These are phyloP conservation scores for Termitomyces eurrhizus DNA, from an alignment of 768 basidiomycete species.

Conservation along the genomic window DNA sequence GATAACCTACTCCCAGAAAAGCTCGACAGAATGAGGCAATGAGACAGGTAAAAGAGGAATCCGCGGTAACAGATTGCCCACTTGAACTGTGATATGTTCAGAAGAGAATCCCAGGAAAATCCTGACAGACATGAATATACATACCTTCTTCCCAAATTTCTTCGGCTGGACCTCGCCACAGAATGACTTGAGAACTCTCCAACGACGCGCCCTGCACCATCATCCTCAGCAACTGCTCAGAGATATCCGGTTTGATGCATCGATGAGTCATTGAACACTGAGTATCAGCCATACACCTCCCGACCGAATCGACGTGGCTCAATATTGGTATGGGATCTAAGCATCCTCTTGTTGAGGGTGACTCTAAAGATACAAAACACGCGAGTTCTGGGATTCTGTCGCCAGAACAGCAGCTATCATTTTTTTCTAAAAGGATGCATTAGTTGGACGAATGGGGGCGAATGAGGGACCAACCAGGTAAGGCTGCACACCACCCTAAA, in stretches of 20 bases:
- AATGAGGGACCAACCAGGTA: slow-evolving; percentile 7
- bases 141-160: slow-evolving; percentile 69
- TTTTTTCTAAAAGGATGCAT: neutral
- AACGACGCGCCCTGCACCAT: slow-evolving; percentile 28
- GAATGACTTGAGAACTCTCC: slow-evolving; percentile 36
- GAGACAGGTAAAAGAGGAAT: slow-evolving; percentile 34
- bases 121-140: slow-evolving; percentile 29
- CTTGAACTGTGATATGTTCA: slow-evolving; percentile 39
- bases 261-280: slow-evolving; percentile 27
- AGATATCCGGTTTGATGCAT: slow-evolving; percentile 52
- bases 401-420: slow-evolving; percentile 6
- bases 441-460: slow-evolving; percentile 25
- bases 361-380: slow-evolving; percentile 41
- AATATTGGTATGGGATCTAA: slow-evolving; percentile 57
- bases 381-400: slow-evolving; percentile 17
- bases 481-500: slow-evolving; percentile 62
- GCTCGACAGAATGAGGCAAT: slow-evolving; percentile 31
- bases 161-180: slow-evolving; percentile 69
- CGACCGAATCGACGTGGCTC: slow-evolving; percentile 22
- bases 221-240: slow-evolving; percentile 54
- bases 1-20: slow-evolving; percentile 55
- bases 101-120: neutral
- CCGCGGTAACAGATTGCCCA: slow-evolving; percentile 46
- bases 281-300: slow-evolving; percentile 36
- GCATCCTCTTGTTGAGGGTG: slow-evolving; percentile 36